A percentile compares a stretch with the other conserved stretches of the same genome.
These are phyloP conservation scores for Saraca asoca DNA, from an alignment of 331 rosid genomes.

Conservation along the genomic window DNA sequence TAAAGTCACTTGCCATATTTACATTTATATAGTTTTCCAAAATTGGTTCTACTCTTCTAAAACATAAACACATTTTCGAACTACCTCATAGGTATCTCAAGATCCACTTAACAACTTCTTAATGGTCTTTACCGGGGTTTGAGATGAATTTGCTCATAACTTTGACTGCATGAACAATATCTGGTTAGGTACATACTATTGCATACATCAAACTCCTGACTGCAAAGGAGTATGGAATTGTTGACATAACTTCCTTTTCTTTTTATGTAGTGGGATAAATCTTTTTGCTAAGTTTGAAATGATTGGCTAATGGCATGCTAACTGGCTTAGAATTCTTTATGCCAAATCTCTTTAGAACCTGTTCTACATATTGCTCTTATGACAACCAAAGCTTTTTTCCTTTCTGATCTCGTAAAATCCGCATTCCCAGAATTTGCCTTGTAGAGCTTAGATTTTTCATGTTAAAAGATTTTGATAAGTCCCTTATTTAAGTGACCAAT, in stretches of 20 bases:
- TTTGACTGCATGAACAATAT: neutral
- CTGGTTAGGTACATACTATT: neutral
- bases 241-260: neutral
- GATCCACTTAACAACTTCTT: no score
- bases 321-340: neutral
- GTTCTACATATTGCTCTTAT: neutral
- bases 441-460: neutral
- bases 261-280: neutral
- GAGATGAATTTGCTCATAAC: neutral
- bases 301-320: neutral
- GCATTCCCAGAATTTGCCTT: neutral
- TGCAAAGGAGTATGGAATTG: neutral
- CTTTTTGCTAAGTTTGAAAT: neutral
- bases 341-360: neutral
- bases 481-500: neutral
- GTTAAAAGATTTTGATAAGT: neutral
- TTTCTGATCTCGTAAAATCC: neutral
- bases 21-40: no score
- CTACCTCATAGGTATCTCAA: no score
- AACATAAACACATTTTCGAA: no score
- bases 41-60: no score
- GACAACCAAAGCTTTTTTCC: neutral
- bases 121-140: neutral
- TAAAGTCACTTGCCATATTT: no score
- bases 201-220: constrained; percentile 12